These are phyloP conservation scores for Wickerhamiella musiphila DNA, from an alignment of 805 yeast genomes.

Conservation along the genomic window DNA sequence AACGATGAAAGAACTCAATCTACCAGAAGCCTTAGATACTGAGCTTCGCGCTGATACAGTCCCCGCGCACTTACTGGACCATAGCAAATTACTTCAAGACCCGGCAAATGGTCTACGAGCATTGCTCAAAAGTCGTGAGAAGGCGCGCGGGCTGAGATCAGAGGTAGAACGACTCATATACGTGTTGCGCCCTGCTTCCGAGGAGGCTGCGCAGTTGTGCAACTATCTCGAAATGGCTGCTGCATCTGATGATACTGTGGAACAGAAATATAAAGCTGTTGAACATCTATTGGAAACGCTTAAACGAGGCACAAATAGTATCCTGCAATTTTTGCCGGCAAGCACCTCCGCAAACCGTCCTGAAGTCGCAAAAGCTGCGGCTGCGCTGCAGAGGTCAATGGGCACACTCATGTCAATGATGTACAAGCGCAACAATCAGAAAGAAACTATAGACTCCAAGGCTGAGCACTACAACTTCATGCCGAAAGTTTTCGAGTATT, in stretches of 20 bases:
- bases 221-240: slow-evolving; percentile 2
- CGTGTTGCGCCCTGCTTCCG: no score
- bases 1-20: slow-evolving; percentile 28
- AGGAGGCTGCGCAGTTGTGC: not conserved
- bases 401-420: slow-evolving; percentile 1
- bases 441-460: not conserved
- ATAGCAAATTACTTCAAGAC: slow-evolving; percentile 33
- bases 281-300: slow-evolving; percentile 2
- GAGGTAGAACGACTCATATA: no score
- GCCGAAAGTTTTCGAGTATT: slow-evolving; percentile 2
- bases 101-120: slow-evolving; percentile 32
- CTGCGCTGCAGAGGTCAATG: not conserved
- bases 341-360: not conserved
- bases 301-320: slow-evolving; percentile 2
- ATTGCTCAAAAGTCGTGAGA: not conserved
- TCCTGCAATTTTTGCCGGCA: slow-evolving; percentile 4
- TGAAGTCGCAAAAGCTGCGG: not conserved
- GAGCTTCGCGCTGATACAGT: slow-evolving; percentile 36
- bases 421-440: slow-evolving; percentile 1
- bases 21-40: slow-evolving; percentile 48
- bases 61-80: slow-evolving; percentile 40
- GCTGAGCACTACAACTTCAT: slow-evolving; percentile 1
- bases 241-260: slow-evolving; percentile 3
- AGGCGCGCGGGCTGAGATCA: no score
- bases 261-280: not conserved